Base-by-base conservation (phyloP, 2,329 filamentous ascomycete species). In the Epichloe elymi region DNA sequence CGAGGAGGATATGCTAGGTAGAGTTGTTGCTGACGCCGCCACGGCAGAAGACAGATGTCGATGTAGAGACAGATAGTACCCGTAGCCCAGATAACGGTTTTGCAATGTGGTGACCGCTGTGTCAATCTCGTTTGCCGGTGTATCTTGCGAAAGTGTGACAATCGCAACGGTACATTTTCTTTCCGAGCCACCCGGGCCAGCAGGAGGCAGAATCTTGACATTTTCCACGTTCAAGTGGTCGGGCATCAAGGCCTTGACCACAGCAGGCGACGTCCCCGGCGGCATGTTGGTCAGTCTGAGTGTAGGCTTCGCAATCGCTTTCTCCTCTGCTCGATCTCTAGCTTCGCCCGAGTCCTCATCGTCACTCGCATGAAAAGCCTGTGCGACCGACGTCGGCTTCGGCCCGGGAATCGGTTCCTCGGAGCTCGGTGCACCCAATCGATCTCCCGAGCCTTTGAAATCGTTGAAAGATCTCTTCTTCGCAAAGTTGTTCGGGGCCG, bases 31-130 rank as follows among this genome's bases (percentile, higher is more conserved):
- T 26, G 43, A 50, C 7, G 49, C 52, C 11, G 38, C 52, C 37
- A 76, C 70, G 4, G 83, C 82, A 3, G 88, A 94, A 0, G 88
- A 94, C 4, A 95, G 74, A 68, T 94, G 86, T 10, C 88, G 76
- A 54, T 90, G 87, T 43, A 95, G 75, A 6, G 80, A 84, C 2
- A 96, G 73, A 65, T 90, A 85, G 69, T 85, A 88, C 5, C 90
- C 90, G 63, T 81, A 88, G 15, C 90, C 90, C 15, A 95, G 71
- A 63, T 96, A 95, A 57, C 78, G 81, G 56, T 93, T 89, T 62
- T 94, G 87, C 35, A 95, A 70, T 3, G 78, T 70, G 61, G 82
- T 91, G 49, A 95, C 86, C 0, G 83, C 79, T 4, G 80, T 75
- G 60, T 96, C 89, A 50, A 96, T 90, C 51, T 94, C 87, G 23